phyloP scores from a whole-genome alignment of 805 yeast species.

The Isabelozyma rhagii region DNA sequence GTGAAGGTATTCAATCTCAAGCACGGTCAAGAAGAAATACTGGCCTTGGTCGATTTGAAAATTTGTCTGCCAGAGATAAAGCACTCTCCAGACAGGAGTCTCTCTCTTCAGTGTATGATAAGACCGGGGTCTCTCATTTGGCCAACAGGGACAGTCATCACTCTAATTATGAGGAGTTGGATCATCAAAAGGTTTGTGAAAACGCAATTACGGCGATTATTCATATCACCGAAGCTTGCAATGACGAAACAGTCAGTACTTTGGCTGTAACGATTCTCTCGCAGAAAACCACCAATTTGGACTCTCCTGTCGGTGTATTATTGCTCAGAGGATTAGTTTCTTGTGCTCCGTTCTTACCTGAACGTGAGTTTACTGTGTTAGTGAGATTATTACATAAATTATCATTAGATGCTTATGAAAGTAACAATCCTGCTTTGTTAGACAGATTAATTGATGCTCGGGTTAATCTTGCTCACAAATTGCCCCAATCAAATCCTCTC shows the following conservation, averaged over 20 bases:
- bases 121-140: not conserved
- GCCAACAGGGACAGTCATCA: not conserved
- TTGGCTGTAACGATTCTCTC: slow-evolving; percentile 78
- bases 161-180: slow-evolving; percentile 24
- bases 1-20: slow-evolving; percentile 31
- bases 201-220: slow-evolving; percentile 70
- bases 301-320: slow-evolving; percentile 51
- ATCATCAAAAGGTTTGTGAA: slow-evolving; percentile 44
- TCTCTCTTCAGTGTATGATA: slow-evolving; percentile 7
- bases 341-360: slow-evolving; percentile 59
- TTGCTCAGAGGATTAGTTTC: slow-evolving; percentile 61
- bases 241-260: slow-evolving; percentile 69
- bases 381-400: slow-evolving; percentile 55
- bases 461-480: slow-evolving; percentile 36
- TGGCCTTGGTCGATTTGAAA: slow-evolving; percentile 21
- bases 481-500: slow-evolving; percentile 40
- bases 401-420: slow-evolving; percentile 41
- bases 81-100: slow-evolving; percentile 8
- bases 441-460: slow-evolving; percentile 51
- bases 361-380: slow-evolving; percentile 65
- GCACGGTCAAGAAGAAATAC: slow-evolving; percentile 26
- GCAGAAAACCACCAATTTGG: slow-evolving; percentile 59
- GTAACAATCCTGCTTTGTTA: slow-evolving; percentile 35
- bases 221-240: slow-evolving; percentile 61
- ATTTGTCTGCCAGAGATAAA: slow-evolving; percentile 9